A percentile compares a stretch with the other conserved stretches of the same genome.
Conservation (phyloP, 306 rosid genomes). For the Gastrolobium bilobum region DNA sequence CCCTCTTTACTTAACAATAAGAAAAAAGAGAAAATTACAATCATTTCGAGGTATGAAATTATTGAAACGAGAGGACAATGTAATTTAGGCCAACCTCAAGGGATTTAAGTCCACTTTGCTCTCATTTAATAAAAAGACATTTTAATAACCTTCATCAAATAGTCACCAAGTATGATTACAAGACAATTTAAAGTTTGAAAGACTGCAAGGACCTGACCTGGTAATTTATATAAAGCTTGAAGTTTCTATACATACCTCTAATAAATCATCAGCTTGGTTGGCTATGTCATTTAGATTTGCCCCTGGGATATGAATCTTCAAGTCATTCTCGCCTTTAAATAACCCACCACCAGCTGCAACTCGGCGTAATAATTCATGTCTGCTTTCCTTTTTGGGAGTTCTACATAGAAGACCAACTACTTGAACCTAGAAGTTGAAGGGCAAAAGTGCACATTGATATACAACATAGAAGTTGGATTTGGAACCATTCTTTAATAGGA, state of each 20-base stretch:
- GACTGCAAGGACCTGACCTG: neutral
- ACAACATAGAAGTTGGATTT: constrained; percentile 17
- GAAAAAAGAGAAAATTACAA: neutral
- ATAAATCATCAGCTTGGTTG: constrained; percentile 94
- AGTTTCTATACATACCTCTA: constrained; percentile 71
- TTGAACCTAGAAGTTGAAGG: constrained; percentile 72
- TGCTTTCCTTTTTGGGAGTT: constrained; percentile 88
- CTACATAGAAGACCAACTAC: constrained; percentile 93
- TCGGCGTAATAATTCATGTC: constrained; percentile 87
- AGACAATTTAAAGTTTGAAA: neutral
- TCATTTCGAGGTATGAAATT: neutral
- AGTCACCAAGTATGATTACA: neutral
- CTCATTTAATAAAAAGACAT: neutral
- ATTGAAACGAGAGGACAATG: neutral
- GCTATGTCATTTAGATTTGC: constrained; percentile 94
- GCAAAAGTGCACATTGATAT: constrained; percentile 18
- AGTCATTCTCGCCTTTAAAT: constrained; percentile 71
- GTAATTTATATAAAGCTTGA: constrained; percentile 32
- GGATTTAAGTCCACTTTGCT: neutral
- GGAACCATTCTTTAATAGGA: constrained; percentile 29
- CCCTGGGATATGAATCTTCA: constrained; percentile 82
- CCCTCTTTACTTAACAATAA: neutral
- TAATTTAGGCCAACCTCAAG: neutral
- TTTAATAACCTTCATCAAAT: neutral
- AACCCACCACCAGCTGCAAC: constrained; percentile 95